Evolutionary conservation across 331 rosid species (phyloP).

Genomic region (Ulmus americana): DNA sequence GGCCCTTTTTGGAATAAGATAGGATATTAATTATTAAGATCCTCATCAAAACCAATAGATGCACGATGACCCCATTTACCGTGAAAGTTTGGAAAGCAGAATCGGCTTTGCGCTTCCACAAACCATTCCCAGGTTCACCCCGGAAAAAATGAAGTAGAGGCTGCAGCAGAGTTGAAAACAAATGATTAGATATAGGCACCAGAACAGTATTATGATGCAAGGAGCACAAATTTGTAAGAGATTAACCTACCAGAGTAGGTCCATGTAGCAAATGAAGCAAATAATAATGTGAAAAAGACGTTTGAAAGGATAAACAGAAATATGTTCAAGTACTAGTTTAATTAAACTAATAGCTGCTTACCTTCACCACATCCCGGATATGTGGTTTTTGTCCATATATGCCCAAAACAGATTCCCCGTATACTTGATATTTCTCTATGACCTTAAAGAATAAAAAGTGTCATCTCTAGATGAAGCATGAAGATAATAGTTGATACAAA

Average conservation of each 20-base stretch:
- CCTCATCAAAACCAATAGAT: too few relatives aligned
- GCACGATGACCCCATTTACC: conserved; percentile 29
- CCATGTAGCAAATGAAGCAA: background rate
- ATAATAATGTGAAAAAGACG: background rate
- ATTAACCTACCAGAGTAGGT: background rate
- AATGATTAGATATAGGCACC: background rate
- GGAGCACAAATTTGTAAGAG: background rate
- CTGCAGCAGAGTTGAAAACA: conserved; percentile 38
- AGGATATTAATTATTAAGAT: too few relatives aligned
- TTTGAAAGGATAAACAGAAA: background rate
- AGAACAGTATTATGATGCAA: background rate
- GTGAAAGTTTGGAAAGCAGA: conserved; percentile 68
- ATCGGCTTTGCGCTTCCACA: conserved; percentile 96
- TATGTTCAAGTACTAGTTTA: background rate
- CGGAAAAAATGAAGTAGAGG: conserved; percentile 74
- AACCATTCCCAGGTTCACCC: conserved; percentile 73
- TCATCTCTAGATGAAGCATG: conserved; percentile 14
- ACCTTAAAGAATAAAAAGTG: conserved; percentile 36
- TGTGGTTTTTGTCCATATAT: conserved; percentile 65
- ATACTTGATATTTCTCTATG: conserved; percentile 62
- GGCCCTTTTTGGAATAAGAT: too few relatives aligned
- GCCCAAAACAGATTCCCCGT: conserved; percentile 80
- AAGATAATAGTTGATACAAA: conserved; percentile 12
- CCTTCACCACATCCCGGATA: conserved; percentile 78
- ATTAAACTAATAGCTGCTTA: conserved; percentile 18